A percentile compares a stretch with the other conserved stretches of the same genome.
phyloP scores from a whole-genome alignment of 495 filamentous ascomycete species.

The Tuber calosporum region DNA sequence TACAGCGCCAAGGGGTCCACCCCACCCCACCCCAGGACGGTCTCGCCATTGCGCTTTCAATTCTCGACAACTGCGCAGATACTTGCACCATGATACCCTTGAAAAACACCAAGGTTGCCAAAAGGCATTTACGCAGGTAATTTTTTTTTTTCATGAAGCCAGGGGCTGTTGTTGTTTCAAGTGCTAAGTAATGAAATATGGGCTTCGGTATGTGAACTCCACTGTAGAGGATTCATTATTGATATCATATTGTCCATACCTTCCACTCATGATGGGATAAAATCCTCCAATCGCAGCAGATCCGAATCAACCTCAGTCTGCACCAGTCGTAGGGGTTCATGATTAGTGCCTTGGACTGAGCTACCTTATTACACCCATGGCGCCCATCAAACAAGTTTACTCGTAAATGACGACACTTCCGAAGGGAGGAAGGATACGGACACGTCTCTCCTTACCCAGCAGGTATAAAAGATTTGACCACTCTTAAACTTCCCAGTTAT shows the following conservation, averaged over 20 bases:
- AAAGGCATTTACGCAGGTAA: neutral
- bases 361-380: neutral
- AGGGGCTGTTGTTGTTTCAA: neutral
- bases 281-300: neutral
- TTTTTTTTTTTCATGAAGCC: neutral
- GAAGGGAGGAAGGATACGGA: neutral
- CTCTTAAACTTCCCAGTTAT: neutral
- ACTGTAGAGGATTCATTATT: neutral
- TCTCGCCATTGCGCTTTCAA: neutral
- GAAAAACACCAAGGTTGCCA: neutral
- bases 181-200: neutral
- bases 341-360: neutral
- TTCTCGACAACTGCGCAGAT: neutral
- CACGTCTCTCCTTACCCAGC: neutral
- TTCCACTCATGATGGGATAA: neutral
- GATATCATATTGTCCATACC: neutral
- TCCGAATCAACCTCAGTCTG: neutral
- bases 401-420: too few species aligned
- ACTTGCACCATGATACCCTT: too few species aligned
- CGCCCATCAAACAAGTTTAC: neutral
- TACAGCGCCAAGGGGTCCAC: neutral
- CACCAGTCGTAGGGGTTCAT: neutral
- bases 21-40: neutral
- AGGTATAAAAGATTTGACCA: neutral
- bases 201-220: neutral